Conservation (phyloP, 345 rosid genomes). For the Orychophragmus violaceus region DNA sequence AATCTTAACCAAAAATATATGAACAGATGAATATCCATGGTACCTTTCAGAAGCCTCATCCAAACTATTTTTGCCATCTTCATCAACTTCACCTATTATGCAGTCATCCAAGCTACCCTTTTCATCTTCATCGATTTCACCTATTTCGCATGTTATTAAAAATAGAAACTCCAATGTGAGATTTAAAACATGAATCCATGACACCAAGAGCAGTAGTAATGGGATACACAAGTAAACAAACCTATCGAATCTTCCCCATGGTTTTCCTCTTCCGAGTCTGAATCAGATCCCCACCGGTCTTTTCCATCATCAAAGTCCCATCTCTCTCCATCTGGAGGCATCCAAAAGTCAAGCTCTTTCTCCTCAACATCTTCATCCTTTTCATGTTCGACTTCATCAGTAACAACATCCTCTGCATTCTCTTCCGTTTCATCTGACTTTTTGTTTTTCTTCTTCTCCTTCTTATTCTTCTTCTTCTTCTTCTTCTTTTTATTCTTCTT, state of each 20-base stretch:
- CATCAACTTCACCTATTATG: slow-evolving; percentile 16
- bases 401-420: slow-evolving; percentile 4
- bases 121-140: slow-evolving; percentile 16
- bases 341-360: slow-evolving; percentile 73
- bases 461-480: slow-evolving; percentile 32
- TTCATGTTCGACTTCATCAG: slow-evolving; percentile 13
- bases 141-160: slow-evolving; percentile 3
- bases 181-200: not conserved
- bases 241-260: slow-evolving; percentile 48
- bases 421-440: not conserved
- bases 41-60: slow-evolving; percentile 24
- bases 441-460: slow-evolving; percentile 29
- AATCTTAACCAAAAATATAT: not conserved
- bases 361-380: slow-evolving; percentile 33
- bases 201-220: not conserved
- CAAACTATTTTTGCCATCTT: slow-evolving; percentile 6
- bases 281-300: slow-evolving; percentile 53
- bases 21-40: not conserved
- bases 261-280: slow-evolving; percentile 53
- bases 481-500: slow-evolving; percentile 31
- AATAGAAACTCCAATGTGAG: not conserved
- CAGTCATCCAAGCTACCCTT: slow-evolving; percentile 13
- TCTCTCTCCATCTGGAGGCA: slow-evolving; percentile 79
- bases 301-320: slow-evolving; percentile 36
- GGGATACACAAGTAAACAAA: slow-evolving; percentile 22